Evolutionary conservation across 129 eudicot species (phyloP), one percentile per base, ranked within the genome.

Genomic region (Tagetes erecta): DNA sequence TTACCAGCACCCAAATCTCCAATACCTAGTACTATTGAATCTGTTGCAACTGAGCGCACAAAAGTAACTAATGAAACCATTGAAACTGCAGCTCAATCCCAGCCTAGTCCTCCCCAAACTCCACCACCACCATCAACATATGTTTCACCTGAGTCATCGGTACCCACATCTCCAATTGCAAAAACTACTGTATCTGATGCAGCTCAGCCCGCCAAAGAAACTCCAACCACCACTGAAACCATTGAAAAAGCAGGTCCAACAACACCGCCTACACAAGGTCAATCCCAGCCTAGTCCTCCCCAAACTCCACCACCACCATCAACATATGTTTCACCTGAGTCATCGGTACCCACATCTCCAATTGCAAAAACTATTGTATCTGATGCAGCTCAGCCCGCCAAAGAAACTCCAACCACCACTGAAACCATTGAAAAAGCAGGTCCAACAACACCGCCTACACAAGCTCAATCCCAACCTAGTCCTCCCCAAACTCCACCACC

Each of bases 401-500:
- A 50, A 49, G 73, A 57, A 81, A 42, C 68, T 53, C 73, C 35
- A 31, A 52, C 78, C 50, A 36, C 80, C 55, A 69, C 72, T 27
- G 36, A 20, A 50, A 13, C 74, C 55, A 50, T 64, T 3, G 41
- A 57, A 53, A 42, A 81, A 20, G 49, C 78, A 14, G 56, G 36
- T 53, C 71, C 77, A 1, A 36, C 73, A 45, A 46, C 78, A 3
- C 83, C 64, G 30, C 70, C 64, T 45, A 73, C 1, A 20, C 69
- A 73, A 58, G 58, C 35, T 59, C 77, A 58, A 59, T 59, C 45
- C 9, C 77, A 45, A 44, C 58, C 78, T 63, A 30, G 85, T 58
- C 83, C 79, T 71, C 72, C 83, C 49, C 81, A 80, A 52, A 44
- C 76, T 62, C 79, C 78, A 73, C 62, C 78, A 76, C 52, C 87